Percentiles rank a stretch among this genome's conserved stretches.
Conservation (phyloP, 768 basidiomycete species). For the Tubosaeta sp. region DNA sequence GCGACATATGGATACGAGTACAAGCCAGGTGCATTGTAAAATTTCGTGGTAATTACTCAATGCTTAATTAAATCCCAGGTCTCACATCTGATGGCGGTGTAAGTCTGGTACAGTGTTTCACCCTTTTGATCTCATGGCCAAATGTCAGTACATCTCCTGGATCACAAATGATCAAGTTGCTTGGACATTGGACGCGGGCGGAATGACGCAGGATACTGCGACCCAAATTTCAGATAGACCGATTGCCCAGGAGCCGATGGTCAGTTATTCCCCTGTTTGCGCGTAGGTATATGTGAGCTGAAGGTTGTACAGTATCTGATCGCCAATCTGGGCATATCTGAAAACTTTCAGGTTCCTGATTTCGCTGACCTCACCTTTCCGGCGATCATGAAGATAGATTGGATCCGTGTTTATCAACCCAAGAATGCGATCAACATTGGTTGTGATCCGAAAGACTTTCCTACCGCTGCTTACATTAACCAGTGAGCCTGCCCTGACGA, state of each 20-base stretch:
- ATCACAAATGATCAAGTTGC: slow-evolving; percentile 53
- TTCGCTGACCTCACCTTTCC: slow-evolving; percentile 70
- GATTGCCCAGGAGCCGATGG: slow-evolving; percentile 83
- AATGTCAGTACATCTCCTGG: slow-evolving; percentile 72
- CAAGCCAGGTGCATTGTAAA: slow-evolving; percentile 43
- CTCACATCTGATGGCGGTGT: slow-evolving; percentile 43
- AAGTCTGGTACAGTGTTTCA: slow-evolving; percentile 19
- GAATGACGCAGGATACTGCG: slow-evolving; percentile 50
- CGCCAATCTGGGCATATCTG: slow-evolving; percentile 79
- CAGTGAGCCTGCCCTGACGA: slow-evolving; percentile 37
- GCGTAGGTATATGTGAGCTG: not conserved
- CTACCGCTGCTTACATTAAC: slow-evolving; percentile 80
- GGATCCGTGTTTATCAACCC: slow-evolving; percentile 88
- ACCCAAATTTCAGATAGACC: slow-evolving; percentile 66
- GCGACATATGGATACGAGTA: slow-evolving; percentile 82
- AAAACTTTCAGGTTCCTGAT: slow-evolving; percentile 75
- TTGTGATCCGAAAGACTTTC: slow-evolving; percentile 75
- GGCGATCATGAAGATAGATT: slow-evolving; percentile 72
- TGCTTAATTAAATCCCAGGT: slow-evolving; percentile 12
- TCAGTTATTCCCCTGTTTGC: slow-evolving; percentile 25
- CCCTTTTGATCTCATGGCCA: slow-evolving; percentile 5
- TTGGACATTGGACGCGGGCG: slow-evolving; percentile 68
- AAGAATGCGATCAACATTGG: slow-evolving; percentile 68
- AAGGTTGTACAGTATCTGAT: slow-evolving; percentile 63
- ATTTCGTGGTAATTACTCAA: not conserved